Evolutionary conservation across 345 rosid species (phyloP).

Genomic region (Odontarrhena argentea): DNA sequence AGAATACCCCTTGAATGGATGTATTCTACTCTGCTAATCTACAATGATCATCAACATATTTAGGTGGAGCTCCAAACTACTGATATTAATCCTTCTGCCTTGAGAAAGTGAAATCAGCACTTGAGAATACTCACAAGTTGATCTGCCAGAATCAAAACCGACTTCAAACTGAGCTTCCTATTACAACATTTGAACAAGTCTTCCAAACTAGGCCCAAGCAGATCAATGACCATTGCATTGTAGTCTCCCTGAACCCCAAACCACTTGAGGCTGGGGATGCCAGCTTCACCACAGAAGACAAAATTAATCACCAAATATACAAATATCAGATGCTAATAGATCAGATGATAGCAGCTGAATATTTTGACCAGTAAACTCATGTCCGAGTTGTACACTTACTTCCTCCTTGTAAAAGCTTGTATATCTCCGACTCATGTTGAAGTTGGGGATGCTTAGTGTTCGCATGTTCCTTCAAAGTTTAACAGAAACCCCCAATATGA

Average conservation of each 20-base stretch:
- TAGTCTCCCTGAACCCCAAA: slow-evolving; percentile 82
- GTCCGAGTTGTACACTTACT: slow-evolving; percentile 55
- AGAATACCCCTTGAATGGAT: slow-evolving; percentile 68
- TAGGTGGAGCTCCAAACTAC: slow-evolving; percentile 47
- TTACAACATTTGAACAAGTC: slow-evolving; percentile 83
- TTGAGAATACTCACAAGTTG: slow-evolving; percentile 56
- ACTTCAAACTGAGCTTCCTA: slow-evolving; percentile 67
- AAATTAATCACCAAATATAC: neutral
- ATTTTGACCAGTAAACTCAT: neutral
- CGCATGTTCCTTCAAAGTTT: slow-evolving; percentile 62
- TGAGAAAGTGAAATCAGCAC: neutral
- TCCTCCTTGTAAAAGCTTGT: slow-evolving; percentile 90
- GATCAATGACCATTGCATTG: slow-evolving; percentile 83
- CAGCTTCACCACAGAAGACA: slow-evolving; percentile 53
- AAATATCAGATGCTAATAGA: neutral
- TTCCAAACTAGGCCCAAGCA: slow-evolving; percentile 90
- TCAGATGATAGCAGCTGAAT: too few species aligned
- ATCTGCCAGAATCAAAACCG: slow-evolving; percentile 89
- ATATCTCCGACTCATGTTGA: slow-evolving; percentile 81
- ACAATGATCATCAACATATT: slow-evolving; percentile 37
- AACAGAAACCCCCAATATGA: neutral
- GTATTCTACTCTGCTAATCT: slow-evolving; percentile 66
- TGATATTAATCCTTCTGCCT: slow-evolving; percentile 1
- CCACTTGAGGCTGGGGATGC: slow-evolving; percentile 87
- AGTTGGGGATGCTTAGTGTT: slow-evolving; percentile 92